Evolutionary conservation across 441 rosid genomes (phyloP).

Genomic region (Mallotus japonicus): DNA sequence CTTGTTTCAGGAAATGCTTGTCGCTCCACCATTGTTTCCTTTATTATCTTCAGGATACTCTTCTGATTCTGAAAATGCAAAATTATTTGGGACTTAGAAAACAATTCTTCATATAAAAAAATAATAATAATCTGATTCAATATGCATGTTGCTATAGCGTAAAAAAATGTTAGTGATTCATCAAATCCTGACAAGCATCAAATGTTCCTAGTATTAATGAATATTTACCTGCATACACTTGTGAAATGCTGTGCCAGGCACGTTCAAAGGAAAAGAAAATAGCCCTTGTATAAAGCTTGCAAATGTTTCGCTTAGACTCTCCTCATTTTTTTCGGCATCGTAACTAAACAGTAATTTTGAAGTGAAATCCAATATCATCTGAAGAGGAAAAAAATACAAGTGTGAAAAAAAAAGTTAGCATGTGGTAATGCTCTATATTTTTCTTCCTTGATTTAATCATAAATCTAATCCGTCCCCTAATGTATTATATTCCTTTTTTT

Average conservation of each 20-base stretch:
- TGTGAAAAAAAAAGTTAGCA: too few relatives aligned
- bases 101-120: too few relatives aligned
- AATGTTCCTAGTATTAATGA: too few relatives aligned
- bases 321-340: slow-evolving; percentile 11
- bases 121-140: too few relatives aligned
- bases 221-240: slow-evolving; percentile 23
- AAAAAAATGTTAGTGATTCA: too few relatives aligned
- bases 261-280: slow-evolving; percentile 31
- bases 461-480: too few relatives aligned
- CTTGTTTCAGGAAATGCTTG: slow-evolving; percentile 6
- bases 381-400: background rate
- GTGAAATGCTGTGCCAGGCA: slow-evolving; percentile 33
- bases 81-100: background rate
- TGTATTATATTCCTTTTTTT: too few relatives aligned
- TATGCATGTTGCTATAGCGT: too few relatives aligned
- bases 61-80: slow-evolving; percentile 23
- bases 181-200: too few relatives aligned
- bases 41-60: slow-evolving; percentile 19
- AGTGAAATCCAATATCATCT: slow-evolving; percentile 34
- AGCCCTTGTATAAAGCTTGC: slow-evolving; percentile 20
- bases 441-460: too few relatives aligned
- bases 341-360: slow-evolving; percentile 28
- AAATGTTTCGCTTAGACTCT: slow-evolving; percentile 22
- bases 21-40: slow-evolving; percentile 17
- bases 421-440: too few relatives aligned